phyloP scores from a whole-genome alignment of 495 filamentous ascomycete genomes.

The Neurospora tetrasperma region DNA sequence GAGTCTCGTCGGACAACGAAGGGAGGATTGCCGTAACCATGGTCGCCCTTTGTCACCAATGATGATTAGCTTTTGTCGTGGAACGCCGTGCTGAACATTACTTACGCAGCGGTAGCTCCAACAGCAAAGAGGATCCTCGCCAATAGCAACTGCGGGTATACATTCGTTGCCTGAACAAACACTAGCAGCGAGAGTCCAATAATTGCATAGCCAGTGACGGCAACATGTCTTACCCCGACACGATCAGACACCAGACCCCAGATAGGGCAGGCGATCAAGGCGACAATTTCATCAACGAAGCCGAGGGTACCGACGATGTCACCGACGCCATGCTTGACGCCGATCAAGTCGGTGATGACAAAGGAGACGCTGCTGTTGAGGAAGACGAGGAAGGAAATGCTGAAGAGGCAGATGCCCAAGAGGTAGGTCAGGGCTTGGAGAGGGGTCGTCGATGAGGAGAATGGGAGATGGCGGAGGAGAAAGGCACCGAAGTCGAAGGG shows the following conservation, averaged over 20 bases:
- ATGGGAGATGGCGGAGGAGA: conserved; percentile 41
- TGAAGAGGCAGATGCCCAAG: conserved; percentile 82
- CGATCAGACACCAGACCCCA: conserved; percentile 92
- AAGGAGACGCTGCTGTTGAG: conserved; percentile 91
- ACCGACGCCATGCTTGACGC: conserved; percentile 63
- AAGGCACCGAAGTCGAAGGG: background rate
- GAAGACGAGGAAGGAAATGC: conserved; percentile 95
- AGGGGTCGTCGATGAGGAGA: conserved; percentile 49
- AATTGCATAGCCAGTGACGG: conserved; percentile 66
- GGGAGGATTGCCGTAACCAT: conserved; percentile 97
- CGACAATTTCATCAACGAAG: conserved; percentile 91
- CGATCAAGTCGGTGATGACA: conserved; percentile 84
- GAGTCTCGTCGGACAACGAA: conserved; percentile 54
- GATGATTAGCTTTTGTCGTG: background rate
- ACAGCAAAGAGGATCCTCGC: conserved; percentile 81
- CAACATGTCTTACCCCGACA: conserved; percentile 73
- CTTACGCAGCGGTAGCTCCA: conserved; percentile 75
- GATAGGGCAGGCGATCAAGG: conserved; percentile 76
- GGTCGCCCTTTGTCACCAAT: conserved; percentile 45
- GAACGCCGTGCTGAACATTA: conserved; percentile 2
- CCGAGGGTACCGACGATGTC: conserved; percentile 89
- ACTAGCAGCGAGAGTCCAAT: conserved; percentile 66
- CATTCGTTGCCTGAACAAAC: conserved; percentile 75
- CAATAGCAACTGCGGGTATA: conserved; percentile 83
- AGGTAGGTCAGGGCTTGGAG: conserved; percentile 78